A percentile compares a stretch with the other conserved stretches of the same genome.
Conservation (phyloP, 208 protist genomes). For the Zelonia costaricensis region DNA sequence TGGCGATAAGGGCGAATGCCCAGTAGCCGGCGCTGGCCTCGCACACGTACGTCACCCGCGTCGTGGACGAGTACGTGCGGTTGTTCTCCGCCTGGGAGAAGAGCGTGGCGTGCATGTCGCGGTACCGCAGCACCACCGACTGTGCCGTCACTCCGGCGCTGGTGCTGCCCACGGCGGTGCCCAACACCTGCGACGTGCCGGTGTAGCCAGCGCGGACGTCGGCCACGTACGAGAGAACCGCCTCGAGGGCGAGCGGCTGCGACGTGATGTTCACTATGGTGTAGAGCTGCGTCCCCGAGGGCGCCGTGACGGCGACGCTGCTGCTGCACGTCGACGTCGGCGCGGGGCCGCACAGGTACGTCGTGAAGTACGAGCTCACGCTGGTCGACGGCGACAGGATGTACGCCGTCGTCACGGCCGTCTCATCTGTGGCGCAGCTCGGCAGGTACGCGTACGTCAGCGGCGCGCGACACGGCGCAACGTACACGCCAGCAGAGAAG, state of each 20-base stretch:
- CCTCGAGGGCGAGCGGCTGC: conserved; percentile 38
- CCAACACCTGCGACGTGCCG: conserved; percentile 4
- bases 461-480: conserved; percentile 39
- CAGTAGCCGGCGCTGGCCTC: conserved; percentile 44
- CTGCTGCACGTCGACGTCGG: conserved; percentile 2
- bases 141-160: conserved; percentile 7
- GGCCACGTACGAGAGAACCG: conserved; percentile 46
- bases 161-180: conserved; percentile 6
- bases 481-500: conserved; percentile 26
- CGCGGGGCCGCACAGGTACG: conserved; percentile 3
- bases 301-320: conserved; percentile 6
- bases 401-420: conserved; percentile 30
- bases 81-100: conserved; percentile 49
- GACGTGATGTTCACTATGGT: conserved; percentile 38
- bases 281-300: conserved; percentile 8
- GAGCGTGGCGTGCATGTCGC: conserved; percentile 32
- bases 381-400: conserved; percentile 16
- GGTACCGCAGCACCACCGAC: conserved; percentile 31
- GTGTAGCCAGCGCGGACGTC: conserved; percentile 29
- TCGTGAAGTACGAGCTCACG: conserved; percentile 18
- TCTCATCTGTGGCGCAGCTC: conserved; percentile 19
- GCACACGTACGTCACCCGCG: conserved; percentile 31
- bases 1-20: conserved; percentile 57
- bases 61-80: conserved; percentile 21
- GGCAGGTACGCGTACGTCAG: conserved; percentile 48